Evolutionary conservation across 257 asterid genomes (phyloP).

Genomic region (Rehmannia glutinosa): DNA sequence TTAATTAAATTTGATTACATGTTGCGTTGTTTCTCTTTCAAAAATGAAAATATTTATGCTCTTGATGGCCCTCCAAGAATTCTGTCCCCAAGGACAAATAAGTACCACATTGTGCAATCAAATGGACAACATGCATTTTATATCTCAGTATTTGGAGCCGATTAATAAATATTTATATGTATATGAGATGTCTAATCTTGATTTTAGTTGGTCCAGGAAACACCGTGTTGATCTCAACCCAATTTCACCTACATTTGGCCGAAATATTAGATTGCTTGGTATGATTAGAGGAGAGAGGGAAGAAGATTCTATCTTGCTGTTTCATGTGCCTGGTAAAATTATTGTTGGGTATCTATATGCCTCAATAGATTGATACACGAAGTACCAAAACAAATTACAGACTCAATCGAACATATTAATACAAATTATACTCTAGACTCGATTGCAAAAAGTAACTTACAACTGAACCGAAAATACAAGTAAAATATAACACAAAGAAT

Average conservation of each 20-base stretch:
- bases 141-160: not conserved
- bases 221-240: not conserved
- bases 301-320: slow-evolving; percentile 4
- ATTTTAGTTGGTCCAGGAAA: not conserved
- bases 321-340: slow-evolving; percentile 17
- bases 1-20: not conserved
- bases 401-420: no score
- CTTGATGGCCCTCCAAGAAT: not conserved
- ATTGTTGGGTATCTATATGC: no score
- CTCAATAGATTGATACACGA: no score
- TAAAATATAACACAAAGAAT: no score
- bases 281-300: slow-evolving; percentile 11
- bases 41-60: not conserved
- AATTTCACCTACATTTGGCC: not conserved
- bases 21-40: not conserved
- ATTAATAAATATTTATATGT: not conserved
- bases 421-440: no score
- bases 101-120: not conserved
- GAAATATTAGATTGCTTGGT: not conserved
- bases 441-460: no score
- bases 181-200: not conserved
- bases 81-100: not conserved
- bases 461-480: no score
- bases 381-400: no score
- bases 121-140: slow-evolving; percentile 5